These are phyloP conservation scores for Fusarium stilboides DNA, from an alignment of 2,329 filamentous ascomycete genomes.

Conservation along the genomic window DNA sequence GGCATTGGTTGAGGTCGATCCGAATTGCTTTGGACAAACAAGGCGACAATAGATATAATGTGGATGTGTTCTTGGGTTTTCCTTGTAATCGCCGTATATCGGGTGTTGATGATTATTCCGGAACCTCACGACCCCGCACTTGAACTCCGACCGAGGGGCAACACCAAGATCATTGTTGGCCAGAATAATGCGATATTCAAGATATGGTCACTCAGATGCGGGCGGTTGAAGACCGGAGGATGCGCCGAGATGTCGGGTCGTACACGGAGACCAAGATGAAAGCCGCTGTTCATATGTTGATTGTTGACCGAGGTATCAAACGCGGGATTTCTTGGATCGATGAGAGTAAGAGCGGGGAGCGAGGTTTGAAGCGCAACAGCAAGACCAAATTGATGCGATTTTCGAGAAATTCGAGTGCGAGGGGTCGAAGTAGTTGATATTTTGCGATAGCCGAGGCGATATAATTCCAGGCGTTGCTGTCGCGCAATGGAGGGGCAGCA, in stretches of 20 bases:
- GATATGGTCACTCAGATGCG: conserved; percentile 3
- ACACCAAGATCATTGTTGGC: conserved; percentile 7
- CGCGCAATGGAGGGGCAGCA: conserved; percentile 44
- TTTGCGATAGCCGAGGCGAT: conserved; percentile 35
- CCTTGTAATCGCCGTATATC: conserved; percentile 7
- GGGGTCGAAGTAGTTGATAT: conserved; percentile 6
- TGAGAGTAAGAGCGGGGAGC: not conserved
- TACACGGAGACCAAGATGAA: conserved; percentile 40
- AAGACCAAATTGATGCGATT: conserved; percentile 3
- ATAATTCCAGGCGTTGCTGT: conserved; percentile 25
- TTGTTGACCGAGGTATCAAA: conserved; percentile 21
- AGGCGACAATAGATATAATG: not conserved
- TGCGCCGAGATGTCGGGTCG: conserved; percentile 43
- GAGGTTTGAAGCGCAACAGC: conserved; percentile 9
- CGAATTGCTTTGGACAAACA: not conserved
- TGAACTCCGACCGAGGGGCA: conserved; percentile 30
- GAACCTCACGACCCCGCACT: conserved; percentile 38
- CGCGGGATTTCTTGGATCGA: conserved; percentile 39
- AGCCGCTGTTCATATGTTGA: conserved; percentile 12
- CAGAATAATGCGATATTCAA: conserved; percentile 1
- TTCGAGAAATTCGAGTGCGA: conserved; percentile 19
- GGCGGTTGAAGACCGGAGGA: conserved; percentile 18
- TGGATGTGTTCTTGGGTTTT: conserved; percentile 3
- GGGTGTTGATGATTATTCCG: conserved; percentile 5
- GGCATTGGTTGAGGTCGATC: not conserved